Percentiles rank a stretch among this genome's conserved stretches.
These are phyloP conservation scores for Meyerozyma carpophila DNA, from an alignment of 1,139 yeast species.

Conservation along the genomic window DNA sequence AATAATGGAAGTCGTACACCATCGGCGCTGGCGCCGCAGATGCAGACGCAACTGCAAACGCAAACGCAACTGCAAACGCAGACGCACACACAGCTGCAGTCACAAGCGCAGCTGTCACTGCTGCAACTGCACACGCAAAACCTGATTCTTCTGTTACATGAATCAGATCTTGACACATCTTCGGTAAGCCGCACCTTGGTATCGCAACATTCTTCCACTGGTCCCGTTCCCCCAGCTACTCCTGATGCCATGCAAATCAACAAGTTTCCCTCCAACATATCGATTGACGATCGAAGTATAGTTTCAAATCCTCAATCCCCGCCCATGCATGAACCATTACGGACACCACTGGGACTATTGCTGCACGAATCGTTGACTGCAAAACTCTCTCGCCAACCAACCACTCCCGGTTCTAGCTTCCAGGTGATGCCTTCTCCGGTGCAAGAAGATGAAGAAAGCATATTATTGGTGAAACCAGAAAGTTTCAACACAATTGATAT, in stretches of 20 bases:
- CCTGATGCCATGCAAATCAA: constrained; percentile 8
- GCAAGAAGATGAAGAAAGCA: constrained; percentile 17
- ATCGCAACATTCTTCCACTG: neutral
- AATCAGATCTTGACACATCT: neutral
- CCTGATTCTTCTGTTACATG: neutral
- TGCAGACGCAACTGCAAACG: constrained; percentile 4
- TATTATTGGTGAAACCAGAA: constrained; percentile 58
- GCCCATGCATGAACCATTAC: constrained; percentile 4
- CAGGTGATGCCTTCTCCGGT: constrained; percentile 21
- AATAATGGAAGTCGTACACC: neutral
- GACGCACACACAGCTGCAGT: constrained; percentile 3
- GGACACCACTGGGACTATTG: constrained; percentile 9
- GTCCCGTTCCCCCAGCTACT: constrained; percentile 5
- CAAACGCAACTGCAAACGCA: constrained; percentile 7
- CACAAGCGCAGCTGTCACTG: constrained; percentile 4
- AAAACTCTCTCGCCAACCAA: constrained; percentile 5
- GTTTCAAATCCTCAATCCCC: constrained; percentile 5
- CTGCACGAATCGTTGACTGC: constrained; percentile 10
- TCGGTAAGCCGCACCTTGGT: neutral
- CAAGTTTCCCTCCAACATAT: constrained; percentile 2
- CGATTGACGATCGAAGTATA: constrained; percentile 1
- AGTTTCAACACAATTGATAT: constrained; percentile 61
- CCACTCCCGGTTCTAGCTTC: constrained; percentile 12
- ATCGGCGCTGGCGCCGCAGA: constrained; percentile 2
- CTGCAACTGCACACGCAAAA: constrained; percentile 6